Conservation (phyloP, 2,329 filamentous ascomycete genomes). For the Aspergillus arachidicola region DNA sequence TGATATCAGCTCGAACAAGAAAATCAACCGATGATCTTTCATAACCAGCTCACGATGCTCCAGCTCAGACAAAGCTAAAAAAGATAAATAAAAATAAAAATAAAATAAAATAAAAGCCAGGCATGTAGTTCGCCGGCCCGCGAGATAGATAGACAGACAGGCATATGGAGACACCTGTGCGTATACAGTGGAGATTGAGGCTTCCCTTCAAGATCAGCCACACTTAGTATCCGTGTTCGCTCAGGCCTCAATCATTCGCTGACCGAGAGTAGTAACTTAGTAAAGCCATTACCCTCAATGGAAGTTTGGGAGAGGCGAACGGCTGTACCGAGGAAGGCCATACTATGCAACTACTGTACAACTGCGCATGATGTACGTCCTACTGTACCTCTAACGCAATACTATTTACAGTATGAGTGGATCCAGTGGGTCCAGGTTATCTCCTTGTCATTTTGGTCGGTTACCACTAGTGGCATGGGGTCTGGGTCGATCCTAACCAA, state of each 20-base stretch:
- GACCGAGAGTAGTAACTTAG: constrained; percentile 11
- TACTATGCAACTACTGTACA: constrained; percentile 14
- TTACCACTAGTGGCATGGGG: constrained; percentile 7
- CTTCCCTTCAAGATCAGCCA: constrained; percentile 20
- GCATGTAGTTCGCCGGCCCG: constrained; percentile 11
- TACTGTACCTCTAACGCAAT: not conserved
- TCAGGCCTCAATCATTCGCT: constrained; percentile 12
- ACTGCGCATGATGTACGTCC: constrained; percentile 7
- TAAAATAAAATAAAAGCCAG: not conserved
- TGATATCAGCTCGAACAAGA: constrained; percentile 17
- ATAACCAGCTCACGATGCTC: constrained; percentile 4
- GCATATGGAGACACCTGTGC: constrained; percentile 14
- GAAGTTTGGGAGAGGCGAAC: constrained; percentile 12
- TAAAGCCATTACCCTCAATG: constrained; percentile 11
- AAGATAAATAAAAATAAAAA: not conserved
- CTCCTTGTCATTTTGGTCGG: constrained; percentile 1
- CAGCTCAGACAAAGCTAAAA: constrained; percentile 6
- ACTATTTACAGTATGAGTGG: not conserved
- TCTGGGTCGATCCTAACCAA: constrained; percentile 4
- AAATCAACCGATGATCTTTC: constrained; percentile 23
- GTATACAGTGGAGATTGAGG: constrained; percentile 14
- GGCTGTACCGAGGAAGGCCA: constrained; percentile 12
- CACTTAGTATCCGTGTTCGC: constrained; percentile 16
- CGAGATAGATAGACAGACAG: constrained; percentile 10
- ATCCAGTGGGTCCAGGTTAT: not conserved